phyloP scores from a whole-genome alignment of 208 protist genomes.

The Leishmania guyanensis region DNA sequence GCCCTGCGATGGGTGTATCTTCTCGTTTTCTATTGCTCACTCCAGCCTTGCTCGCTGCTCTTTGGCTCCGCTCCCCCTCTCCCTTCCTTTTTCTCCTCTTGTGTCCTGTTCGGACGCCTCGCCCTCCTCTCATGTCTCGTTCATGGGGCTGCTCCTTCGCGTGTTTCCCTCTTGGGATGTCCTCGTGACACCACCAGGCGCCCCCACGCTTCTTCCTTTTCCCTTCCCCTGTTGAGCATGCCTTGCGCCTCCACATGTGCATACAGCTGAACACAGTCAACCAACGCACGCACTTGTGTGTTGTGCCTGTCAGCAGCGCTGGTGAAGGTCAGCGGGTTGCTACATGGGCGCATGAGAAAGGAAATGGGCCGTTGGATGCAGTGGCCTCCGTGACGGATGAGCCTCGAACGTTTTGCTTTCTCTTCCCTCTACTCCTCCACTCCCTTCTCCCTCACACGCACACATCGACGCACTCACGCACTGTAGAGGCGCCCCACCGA shows the following conservation, averaged over 20 bases:
- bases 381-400: neutral
- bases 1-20: neutral
- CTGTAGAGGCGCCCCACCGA: neutral
- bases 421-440: neutral
- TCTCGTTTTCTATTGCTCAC: neutral
- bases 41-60: neutral
- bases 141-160: neutral
- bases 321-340: neutral
- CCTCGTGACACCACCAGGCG: neutral
- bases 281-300: neutral
- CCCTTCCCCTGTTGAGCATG: neutral
- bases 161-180: neutral
- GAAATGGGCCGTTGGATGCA: neutral
- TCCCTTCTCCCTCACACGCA: neutral
- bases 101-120: too few relatives aligned
- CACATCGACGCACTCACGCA: neutral
- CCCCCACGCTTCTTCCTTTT: neutral
- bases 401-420: neutral
- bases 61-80: neutral
- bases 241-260: neutral
- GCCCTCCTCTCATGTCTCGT: neutral
- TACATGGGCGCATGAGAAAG: too few relatives aligned
- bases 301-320: neutral
- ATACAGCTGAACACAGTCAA: neutral
- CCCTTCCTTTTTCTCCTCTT: too few relatives aligned